Evolutionary conservation across 1,284 basidiomycete genomes (phyloP).

Genomic region (Ceratobasidium sp.): DNA sequence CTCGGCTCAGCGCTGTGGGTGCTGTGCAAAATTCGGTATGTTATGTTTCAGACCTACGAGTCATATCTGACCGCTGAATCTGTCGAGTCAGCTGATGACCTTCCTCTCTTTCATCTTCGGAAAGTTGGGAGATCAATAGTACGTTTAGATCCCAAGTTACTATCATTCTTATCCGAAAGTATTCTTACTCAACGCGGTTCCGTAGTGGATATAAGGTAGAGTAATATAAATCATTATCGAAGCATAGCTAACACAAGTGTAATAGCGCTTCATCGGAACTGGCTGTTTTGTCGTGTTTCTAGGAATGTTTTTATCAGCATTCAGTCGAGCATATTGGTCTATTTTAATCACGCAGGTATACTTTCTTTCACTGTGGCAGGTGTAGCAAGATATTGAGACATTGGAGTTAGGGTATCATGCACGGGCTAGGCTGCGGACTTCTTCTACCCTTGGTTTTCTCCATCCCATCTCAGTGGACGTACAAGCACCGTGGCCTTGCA

Average conservation of each 20-base stretch:
- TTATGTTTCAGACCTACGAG: background rate
- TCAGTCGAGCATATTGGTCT: constrained; percentile 52
- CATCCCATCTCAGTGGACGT: constrained; percentile 53
- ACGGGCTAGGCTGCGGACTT: constrained; percentile 45
- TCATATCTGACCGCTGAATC: background rate
- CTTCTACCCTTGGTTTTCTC: constrained; percentile 36
- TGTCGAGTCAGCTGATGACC: background rate
- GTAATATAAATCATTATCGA: background rate
- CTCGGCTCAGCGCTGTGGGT: constrained; percentile 46
- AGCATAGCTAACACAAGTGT: background rate
- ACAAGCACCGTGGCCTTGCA: constrained; percentile 50
- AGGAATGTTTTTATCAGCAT: constrained; percentile 48
- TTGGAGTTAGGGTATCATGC: constrained; percentile 49
- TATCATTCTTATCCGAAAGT: no score
- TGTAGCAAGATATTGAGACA: constrained; percentile 42
- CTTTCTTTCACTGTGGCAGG: background rate
- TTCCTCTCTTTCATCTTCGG: constrained; percentile 9
- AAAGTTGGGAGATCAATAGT: constrained; percentile 45
- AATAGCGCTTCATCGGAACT: constrained; percentile 48
- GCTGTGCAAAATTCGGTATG: constrained; percentile 47
- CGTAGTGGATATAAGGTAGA: constrained; percentile 1
- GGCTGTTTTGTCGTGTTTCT: constrained; percentile 49
- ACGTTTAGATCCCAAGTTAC: background rate
- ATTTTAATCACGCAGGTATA: constrained; percentile 52
- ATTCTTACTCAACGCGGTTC: no score